Evolutionary conservation across 176 grass and related monocot genomes (phyloP), one percentile per base, ranked within the genome.

Genomic region (Metroxylon sagu): DNA sequence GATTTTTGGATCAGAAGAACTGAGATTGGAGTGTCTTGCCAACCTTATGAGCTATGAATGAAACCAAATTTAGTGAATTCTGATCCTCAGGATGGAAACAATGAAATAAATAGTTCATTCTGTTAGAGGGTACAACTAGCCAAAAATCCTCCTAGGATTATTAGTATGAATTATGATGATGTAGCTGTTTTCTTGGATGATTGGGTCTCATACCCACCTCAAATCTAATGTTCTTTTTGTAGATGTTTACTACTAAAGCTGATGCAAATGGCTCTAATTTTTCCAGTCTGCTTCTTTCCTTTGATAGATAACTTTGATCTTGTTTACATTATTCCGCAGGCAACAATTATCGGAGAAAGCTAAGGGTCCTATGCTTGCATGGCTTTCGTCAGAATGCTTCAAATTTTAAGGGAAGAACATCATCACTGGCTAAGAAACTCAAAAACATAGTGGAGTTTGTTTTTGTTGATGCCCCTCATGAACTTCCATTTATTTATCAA

Each of bases 321-420:
- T 61, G 5, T 17, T 26, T 54, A 6, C 4, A 26, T 31, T 48
- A 3, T 56, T 85, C 4, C 74, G 60, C 86, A 97, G 92, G 50
- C 76, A 57, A 30, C 51, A 71, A 82, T 59, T 29, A 65, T 26
- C 54, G 59, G 49, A 88, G 68, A 30, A 88, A 73, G 70, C 49
- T 97, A 63, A 91, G 70, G 65, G 88, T 91, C 54, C 81, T 97
- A 39, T 97, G 93, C 69, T 78, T 97, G 64, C 93, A 97, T 73
- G 93, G 87, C 58, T 97, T 97, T 57, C 87, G 87, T n/a, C 93
- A 97, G 62, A 97, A 85, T 5, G 76, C 73, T 16, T 97, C 93
- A 31, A 79, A 70, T 73, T 97, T 91, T 68, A 91, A 91, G 78
- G 93, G 93, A 66, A 88, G 93, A 83, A 85, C 93, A 18, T 83